A percentile compares a stretch with the other conserved stretches of the same genome.
phyloP scores from a whole-genome alignment of 2,329 filamentous ascomycete species.

The Claviceps pusilla region DNA sequence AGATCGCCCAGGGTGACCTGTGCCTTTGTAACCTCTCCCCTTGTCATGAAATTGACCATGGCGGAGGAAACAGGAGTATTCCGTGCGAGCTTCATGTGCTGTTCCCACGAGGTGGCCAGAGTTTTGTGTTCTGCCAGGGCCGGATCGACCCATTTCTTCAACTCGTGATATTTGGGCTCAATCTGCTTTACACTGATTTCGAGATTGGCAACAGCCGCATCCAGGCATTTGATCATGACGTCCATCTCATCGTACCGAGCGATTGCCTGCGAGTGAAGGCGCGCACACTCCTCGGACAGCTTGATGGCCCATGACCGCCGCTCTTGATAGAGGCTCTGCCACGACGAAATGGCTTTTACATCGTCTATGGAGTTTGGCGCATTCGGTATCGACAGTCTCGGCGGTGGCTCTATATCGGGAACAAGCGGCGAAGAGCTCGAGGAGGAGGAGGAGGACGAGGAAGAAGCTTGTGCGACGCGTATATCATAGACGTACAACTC shows the following conservation, averaged over 20 bases:
- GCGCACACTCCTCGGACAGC: conserved; percentile 52
- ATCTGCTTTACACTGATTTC: conserved; percentile 58
- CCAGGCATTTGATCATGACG: conserved; percentile 63
- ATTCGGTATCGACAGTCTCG: conserved; percentile 41
- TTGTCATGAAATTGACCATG: conserved; percentile 53
- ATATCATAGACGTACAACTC: conserved; percentile 91
- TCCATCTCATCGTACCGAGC: conserved; percentile 58
- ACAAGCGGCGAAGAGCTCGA: conserved; percentile 27
- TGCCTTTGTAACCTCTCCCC: conserved; percentile 25
- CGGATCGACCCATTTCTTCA: conserved; percentile 55
- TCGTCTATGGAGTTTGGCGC: conserved; percentile 75
- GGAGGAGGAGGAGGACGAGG: conserved; percentile 17
- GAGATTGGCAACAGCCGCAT: conserved; percentile 75
- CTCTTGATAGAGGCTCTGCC: conserved; percentile 72
- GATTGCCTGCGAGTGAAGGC: conserved; percentile 46
- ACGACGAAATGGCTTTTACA: conserved; percentile 68
- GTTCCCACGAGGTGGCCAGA: conserved; percentile 52
- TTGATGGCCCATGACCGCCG: conserved; percentile 66
- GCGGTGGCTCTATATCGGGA: conserved; percentile 35
- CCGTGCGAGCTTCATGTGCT: conserved; percentile 48
- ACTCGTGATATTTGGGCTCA: conserved; percentile 55
- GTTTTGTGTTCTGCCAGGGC: conserved; percentile 52
- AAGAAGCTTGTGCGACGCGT: conserved; percentile 46
- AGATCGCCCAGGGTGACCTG: conserved; percentile 57
- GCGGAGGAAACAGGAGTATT: conserved; percentile 48